Percentiles rank a stretch among this genome's conserved stretches.
Conservation (phyloP, 352 stramenopile species). For the Aphanomyces cochlioides region DNA sequence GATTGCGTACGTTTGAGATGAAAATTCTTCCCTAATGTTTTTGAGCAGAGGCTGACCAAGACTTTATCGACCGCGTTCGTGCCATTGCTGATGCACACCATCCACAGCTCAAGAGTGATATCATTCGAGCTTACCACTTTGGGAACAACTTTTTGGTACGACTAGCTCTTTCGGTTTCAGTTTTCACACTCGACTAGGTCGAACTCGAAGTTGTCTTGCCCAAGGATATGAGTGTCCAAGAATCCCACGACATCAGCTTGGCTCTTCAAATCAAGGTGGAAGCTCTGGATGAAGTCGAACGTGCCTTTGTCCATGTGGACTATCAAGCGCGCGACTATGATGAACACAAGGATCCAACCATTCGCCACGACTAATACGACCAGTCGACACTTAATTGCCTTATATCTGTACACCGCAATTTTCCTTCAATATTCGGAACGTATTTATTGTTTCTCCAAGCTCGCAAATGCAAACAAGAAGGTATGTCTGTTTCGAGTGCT, state of each 20-base stretch:
- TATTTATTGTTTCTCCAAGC: no score
- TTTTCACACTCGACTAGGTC: slow-evolving; percentile 26
- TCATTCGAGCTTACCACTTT: slow-evolving; percentile 94
- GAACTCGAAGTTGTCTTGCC: slow-evolving; percentile 84
- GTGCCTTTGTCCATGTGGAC: slow-evolving; percentile 98
- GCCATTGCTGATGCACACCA: slow-evolving; percentile 86
- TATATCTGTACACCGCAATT: neutral
- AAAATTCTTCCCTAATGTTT: neutral
- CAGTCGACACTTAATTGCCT: neutral
- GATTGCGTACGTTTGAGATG: slow-evolving; percentile 49
- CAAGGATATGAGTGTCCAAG: slow-evolving; percentile 86
- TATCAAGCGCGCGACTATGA: slow-evolving; percentile 89
- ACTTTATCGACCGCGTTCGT: slow-evolving; percentile 92
- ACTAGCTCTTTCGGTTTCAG: neutral
- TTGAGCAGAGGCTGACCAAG: slow-evolving; percentile 71
- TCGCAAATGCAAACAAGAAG: no score
- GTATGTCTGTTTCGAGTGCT: no score
- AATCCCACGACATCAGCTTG: slow-evolving; percentile 95
- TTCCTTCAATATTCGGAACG: neutral
- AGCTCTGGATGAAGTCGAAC: slow-evolving; percentile 92
- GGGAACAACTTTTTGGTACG: slow-evolving; percentile 91
- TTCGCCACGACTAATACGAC: slow-evolving; percentile 34
- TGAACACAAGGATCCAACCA: slow-evolving; percentile 84
- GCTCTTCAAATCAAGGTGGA: slow-evolving; percentile 96
- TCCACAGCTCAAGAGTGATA: slow-evolving; percentile 89